Conservation (phyloP, 1,139 yeast genomes). For the Kluyveromyces sp. region DNA sequence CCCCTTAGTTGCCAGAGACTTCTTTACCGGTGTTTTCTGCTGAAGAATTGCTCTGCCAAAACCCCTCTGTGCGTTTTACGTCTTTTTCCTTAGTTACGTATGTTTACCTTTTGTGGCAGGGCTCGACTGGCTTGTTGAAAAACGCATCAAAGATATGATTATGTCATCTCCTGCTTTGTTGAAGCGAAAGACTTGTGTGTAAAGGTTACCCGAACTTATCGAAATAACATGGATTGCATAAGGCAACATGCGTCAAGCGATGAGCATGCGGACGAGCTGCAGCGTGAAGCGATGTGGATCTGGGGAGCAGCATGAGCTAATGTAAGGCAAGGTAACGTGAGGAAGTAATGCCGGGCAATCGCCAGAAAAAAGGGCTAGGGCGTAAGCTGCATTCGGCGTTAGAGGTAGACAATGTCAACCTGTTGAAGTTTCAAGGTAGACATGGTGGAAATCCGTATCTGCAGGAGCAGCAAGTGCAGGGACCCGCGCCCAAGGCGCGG, state of each 20-base stretch:
- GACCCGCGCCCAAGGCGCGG: conserved; percentile 12
- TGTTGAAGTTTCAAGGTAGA: conserved; percentile 16
- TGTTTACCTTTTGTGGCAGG: not conserved
- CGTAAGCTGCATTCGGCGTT: conserved; percentile 29
- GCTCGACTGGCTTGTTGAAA: not conserved
- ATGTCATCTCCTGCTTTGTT: too few relatives aligned
- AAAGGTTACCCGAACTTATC: too few relatives aligned
- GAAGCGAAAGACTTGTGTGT: too few relatives aligned
- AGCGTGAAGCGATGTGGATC: too few relatives aligned
- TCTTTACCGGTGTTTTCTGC: too few relatives aligned
- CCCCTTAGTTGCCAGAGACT: not conserved
- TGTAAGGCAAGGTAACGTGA: too few relatives aligned
- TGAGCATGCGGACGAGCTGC: too few relatives aligned
- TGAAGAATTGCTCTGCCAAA: too few relatives aligned
- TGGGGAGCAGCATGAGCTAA: too few relatives aligned
- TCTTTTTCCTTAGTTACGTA: not conserved
- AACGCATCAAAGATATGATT: too few relatives aligned
- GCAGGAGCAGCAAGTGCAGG: conserved; percentile 9
- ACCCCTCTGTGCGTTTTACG: too few relatives aligned
- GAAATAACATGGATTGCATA: too few relatives aligned
- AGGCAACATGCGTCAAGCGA: not conserved
- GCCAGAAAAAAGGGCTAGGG: conserved; percentile 19
- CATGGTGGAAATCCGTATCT: conserved; percentile 28
- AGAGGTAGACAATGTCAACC: conserved; percentile 24
- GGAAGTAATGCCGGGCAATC: not conserved